Evolutionary conservation across 768 basidiomycete species (phyloP).

Genomic region (Lactarius trivialis): DNA sequence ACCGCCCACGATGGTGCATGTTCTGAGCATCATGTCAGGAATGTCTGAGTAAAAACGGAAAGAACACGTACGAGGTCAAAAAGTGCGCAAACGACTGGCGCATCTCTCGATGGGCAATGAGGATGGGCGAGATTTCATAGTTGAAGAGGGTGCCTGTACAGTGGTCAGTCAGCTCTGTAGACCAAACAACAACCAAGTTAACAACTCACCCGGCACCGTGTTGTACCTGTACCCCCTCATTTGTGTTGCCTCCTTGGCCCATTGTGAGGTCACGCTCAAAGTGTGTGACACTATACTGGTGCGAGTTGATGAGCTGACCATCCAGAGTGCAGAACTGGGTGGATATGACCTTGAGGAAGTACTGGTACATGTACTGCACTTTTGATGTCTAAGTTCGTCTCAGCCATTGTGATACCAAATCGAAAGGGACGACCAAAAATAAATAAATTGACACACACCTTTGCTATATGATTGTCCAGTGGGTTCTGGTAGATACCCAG

Average conservation of each 20-base stretch:
- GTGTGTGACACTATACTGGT: constrained; percentile 93
- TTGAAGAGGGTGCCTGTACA: constrained; percentile 72
- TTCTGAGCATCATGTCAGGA: constrained; percentile 40
- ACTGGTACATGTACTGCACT: constrained; percentile 93
- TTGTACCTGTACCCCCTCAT: constrained; percentile 61
- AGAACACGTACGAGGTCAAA: constrained; percentile 76
- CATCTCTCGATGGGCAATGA: constrained; percentile 84
- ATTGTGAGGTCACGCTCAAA: constrained; percentile 87
- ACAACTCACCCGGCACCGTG: constrained; percentile 60
- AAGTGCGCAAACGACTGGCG: constrained; percentile 97
- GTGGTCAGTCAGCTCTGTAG: neutral
- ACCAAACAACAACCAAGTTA: neutral
- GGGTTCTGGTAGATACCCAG: constrained; percentile 74
- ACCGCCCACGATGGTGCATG: constrained; percentile 96
- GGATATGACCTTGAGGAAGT: constrained; percentile 98
- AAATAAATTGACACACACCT: constrained; percentile 38
- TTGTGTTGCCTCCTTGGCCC: constrained; percentile 51
- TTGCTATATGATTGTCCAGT: constrained; percentile 57
- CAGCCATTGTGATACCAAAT: neutral
- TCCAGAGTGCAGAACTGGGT: constrained; percentile 87
- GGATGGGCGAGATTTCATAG: constrained; percentile 96
- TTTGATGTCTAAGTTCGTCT: constrained; percentile 52
- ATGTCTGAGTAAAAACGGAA: constrained; percentile 4
- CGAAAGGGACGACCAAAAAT: neutral
- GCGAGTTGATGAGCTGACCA: constrained; percentile 71